Base-by-base conservation (phyloP, 106 monocot genomes). In the Dioscorea alata region DNA sequence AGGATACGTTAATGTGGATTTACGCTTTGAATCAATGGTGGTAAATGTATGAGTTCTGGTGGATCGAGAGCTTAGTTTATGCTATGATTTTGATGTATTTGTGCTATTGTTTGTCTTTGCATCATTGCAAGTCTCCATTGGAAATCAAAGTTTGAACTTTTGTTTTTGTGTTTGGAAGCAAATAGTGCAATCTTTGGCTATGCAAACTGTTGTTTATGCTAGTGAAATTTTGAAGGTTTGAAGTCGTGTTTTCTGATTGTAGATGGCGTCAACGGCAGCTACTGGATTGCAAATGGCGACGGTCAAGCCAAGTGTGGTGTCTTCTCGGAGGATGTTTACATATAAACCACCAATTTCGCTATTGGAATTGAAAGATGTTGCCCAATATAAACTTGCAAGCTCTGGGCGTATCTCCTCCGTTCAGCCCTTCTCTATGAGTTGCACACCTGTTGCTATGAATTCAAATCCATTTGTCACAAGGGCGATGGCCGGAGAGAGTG, bases 401-500 rank as follows among this genome's bases (percentile, higher is more conserved):
- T 78, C 64, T 20, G 72, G 61, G 13, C 25, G 22, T 49, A 63
- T 72, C 53, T 79, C 81, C 6, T 68, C 73, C n/a, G 32, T 31
- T 18, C 63, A 66, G 57, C 60, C 77, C 63, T 65, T 84, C 74
- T 21, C 25, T 18, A 33, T 13, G 60, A 65, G 63, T 16, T 49
- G 57, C 49, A 32, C 14, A 31, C 33, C 74, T 35, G 20, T 23
- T 62, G 52, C 73, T 65, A 56, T 74, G 65, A 83, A 64, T 15
- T 28, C 50, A 18, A 61, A 34, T 67, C 67, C 73, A 28, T 59
- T 78, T 35, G 54, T 78, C 50, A 76, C 76, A 1, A 90, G 84
- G 67, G 90, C 94, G 18, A 80, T 87, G 82, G 73, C 78, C 57
- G 67, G 57, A 14, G 84, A 79, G 51, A 80, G 65, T 67, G 82